Evolutionary conservation across 2,329 filamentous ascomycete species (phyloP).

Genomic region (Fusarium nematophilum): DNA sequence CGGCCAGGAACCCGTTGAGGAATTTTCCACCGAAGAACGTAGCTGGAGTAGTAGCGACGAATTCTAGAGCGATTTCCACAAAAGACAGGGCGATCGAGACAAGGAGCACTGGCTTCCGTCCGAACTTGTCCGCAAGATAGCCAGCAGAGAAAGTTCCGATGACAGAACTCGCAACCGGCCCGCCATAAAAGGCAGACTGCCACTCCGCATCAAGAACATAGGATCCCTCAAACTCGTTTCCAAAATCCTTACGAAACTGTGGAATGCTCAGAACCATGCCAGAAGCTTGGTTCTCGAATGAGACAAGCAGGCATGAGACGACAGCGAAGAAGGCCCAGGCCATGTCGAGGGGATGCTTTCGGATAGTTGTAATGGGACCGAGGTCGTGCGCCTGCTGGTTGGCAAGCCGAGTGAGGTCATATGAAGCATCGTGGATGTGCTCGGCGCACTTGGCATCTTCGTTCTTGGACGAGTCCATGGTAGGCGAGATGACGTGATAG

Average conservation of each 20-base stretch:
- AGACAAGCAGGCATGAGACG: constrained; percentile 20
- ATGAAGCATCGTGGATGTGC: constrained; percentile 19
- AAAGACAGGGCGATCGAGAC: constrained; percentile 21
- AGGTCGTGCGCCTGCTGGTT: constrained; percentile 25
- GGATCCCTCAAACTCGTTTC: constrained; percentile 14
- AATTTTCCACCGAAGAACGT: too few relatives aligned
- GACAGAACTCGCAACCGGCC: constrained; percentile 39
- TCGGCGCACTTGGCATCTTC: constrained; percentile 9
- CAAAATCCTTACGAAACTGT: constrained; percentile 34
- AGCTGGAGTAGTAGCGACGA: too few relatives aligned
- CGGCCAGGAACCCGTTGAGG: too few relatives aligned
- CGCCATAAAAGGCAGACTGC: constrained; percentile 45
- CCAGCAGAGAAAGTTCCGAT: constrained; percentile 40
- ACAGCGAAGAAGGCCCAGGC: constrained; percentile 23
- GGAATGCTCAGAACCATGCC: too few relatives aligned
- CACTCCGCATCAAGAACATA: constrained; percentile 44
- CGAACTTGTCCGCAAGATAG: constrained; percentile 40
- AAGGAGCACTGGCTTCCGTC: constrained; percentile 37
- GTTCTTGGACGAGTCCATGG: constrained; percentile 10
- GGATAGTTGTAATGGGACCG: constrained; percentile 14
- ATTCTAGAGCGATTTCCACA: too few relatives aligned
- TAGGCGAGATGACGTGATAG: not conserved
- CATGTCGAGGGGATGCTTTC: constrained; percentile 14
- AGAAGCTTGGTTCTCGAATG: too few relatives aligned
- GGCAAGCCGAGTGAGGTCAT: constrained; percentile 11